Evolutionary conservation across 2,329 filamentous ascomycete species (phyloP), one percentile per base, ranked within the genome.

Genomic region (Xylaria sp.): DNA sequence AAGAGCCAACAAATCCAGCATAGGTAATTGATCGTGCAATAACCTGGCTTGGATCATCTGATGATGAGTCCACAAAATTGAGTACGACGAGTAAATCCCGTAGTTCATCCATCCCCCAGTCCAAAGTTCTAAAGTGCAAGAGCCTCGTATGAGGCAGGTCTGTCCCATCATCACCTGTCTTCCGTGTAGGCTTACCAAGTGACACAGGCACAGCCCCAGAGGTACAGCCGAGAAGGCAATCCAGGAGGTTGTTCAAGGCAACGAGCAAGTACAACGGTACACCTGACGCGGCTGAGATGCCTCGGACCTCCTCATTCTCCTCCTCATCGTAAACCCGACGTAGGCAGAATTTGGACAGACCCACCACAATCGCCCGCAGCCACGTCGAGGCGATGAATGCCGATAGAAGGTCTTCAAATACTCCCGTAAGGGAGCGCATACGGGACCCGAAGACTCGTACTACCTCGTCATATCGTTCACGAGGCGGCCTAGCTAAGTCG

Each of bases 181-280:
- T 81, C 79, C 66, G 69, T 7, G 49, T 46, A 23, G 23, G 10
- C 33, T 46, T 60, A 33, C 53, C 11, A n/a, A 38, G 77, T 6
- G 72, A 69, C 11, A 75, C 71, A 1, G 78, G 72, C 0, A 75
- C 77, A 0, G 79, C 80, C 3, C 80, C 80, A 54, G 87, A 90
- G 0, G 89, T 91, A 75, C 90, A 92, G 2, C 89, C 89, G 78
- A 92, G 85, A 42, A 92, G 80, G 5, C 87, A 79, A 73, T 92
- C 90, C 1, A 92, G 80, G 1, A 91, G 78, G 1, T 88, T 86
- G 72, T 92, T 92, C 72, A 90, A 84, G 2, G 85, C 84, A 2
- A 92, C 84, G 0, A 92, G 80, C 0, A 91, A 77, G 71, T 89
- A 88, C 76, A 91, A 80, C 0, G 86, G 81, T 3, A 91, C 80